A percentile compares a stretch with the other conserved stretches of the same genome.
Evolutionary conservation across 305 asterid species (phyloP).

Genomic region (Solanum hybrid): DNA sequence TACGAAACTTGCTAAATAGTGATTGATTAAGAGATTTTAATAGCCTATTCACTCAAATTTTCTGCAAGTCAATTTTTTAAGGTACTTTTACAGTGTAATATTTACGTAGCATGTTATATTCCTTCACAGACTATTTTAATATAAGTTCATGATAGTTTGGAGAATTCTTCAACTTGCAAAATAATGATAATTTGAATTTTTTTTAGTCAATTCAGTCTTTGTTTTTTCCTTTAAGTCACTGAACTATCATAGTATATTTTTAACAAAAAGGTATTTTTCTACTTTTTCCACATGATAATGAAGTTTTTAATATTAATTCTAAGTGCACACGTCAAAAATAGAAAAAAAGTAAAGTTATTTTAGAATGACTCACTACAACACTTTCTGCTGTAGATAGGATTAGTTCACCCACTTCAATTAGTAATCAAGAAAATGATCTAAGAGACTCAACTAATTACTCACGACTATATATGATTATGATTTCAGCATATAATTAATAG

Average conservation of each 20-base stretch:
- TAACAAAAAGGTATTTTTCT: neutral
- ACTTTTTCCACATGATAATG: neutral
- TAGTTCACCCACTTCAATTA: neutral
- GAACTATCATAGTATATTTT: neutral
- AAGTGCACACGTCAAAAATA: neutral
- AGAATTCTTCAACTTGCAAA: neutral
- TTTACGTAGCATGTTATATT: neutral
- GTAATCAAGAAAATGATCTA: neutral
- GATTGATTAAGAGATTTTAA: neutral
- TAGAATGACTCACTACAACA: neutral
- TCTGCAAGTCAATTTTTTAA: neutral
- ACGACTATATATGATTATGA: neutral
- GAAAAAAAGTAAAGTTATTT: neutral
- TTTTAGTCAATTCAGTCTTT: neutral
- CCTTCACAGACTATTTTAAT: neutral
- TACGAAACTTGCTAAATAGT: neutral
- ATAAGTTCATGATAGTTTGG: neutral
- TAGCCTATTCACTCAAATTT: neutral
- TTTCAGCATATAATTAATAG: neutral
- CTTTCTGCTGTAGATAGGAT: neutral
- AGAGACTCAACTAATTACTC: neutral
- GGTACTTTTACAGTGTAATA: neutral
- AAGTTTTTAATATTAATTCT: neutral
- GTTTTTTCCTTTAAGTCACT: neutral
- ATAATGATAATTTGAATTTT: neutral